Evolutionary conservation across 2,329 filamentous ascomycete genomes (phyloP).

Genomic region (Colletotrichum tamarilloi): DNA sequence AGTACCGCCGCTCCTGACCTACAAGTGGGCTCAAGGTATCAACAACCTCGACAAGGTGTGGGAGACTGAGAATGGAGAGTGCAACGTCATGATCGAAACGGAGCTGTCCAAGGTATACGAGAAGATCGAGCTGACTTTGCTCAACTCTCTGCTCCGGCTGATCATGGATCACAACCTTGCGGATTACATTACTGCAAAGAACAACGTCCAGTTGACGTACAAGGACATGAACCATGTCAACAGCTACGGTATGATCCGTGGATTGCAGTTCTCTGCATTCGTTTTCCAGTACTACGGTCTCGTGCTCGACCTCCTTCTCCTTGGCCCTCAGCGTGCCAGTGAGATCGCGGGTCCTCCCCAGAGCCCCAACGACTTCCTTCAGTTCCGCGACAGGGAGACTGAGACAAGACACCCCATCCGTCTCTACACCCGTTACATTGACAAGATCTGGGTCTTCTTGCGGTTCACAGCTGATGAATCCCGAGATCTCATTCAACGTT

Average conservation of each 20-base stretch:
- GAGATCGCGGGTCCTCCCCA: conserved; percentile 96
- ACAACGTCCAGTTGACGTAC: conserved; percentile 98
- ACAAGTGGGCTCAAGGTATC: conserved; percentile 99
- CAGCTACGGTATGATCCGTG: conserved; percentile 97
- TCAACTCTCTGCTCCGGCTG: conserved; percentile 90
- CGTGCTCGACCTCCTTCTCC: conserved; percentile 90
- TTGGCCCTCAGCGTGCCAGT: conserved; percentile 95
- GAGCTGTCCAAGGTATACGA: conserved; percentile 99
- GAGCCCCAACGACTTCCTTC: conserved; percentile 95
- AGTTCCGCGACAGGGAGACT: conserved; percentile 93
- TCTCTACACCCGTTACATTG: conserved; percentile 97
- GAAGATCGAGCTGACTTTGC: conserved; percentile 95
- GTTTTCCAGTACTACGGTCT: conserved; percentile 99
- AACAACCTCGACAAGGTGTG: conserved; percentile 97
- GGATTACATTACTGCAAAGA: conserved; percentile 99
- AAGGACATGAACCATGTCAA: conserved; percentile 99
- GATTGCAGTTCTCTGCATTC: conserved; percentile 96
- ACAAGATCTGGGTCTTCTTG: conserved; percentile 98
- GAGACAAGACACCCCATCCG: conserved; percentile 95
- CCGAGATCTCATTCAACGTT: conserved; percentile 94
- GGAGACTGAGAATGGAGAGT: conserved; percentile 93
- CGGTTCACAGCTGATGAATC: conserved; percentile 95
- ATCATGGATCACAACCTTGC: conserved; percentile 99
- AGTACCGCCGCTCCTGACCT: conserved; percentile 91
- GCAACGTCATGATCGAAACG: conserved; percentile 98